These are phyloP conservation scores for Seiridium unicorne DNA, from an alignment of 2,329 filamentous ascomycete genomes.

Conservation along the genomic window DNA sequence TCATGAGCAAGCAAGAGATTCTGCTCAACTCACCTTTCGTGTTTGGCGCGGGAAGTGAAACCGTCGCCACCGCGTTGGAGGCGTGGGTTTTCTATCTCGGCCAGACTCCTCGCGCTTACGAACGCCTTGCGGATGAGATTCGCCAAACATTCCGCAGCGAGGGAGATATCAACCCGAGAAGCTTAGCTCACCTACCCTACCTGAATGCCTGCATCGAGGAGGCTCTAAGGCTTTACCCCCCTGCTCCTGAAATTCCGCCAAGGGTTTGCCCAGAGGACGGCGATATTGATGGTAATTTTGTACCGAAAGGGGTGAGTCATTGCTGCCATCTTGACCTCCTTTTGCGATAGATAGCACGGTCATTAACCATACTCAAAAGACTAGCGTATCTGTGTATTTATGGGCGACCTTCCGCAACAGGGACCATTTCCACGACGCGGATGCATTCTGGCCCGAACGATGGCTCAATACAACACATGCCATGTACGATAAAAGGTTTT, in stretches of 20 bases:
- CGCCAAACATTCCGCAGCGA: constrained; percentile 23
- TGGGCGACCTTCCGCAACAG: background rate
- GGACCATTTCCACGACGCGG: background rate
- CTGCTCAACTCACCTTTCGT: background rate
- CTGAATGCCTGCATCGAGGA: constrained; percentile 34
- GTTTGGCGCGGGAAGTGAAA: background rate
- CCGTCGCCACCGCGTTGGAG: constrained; percentile 34
- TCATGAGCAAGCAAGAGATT: background rate
- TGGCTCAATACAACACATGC: background rate
- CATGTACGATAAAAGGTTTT: background rate
- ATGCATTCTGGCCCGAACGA: background rate
- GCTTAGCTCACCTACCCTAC: constrained; percentile 26
- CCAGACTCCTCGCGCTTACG: background rate
- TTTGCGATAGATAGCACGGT: background rate
- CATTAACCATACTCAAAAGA: background rate
- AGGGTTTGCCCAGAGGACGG: background rate
- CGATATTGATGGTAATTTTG: background rate
- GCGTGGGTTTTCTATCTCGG: constrained; percentile 12
- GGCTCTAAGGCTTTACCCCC: constrained; percentile 25
- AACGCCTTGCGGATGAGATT: constrained; percentile 27
- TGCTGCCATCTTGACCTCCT: background rate
- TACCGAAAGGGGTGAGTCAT: background rate
- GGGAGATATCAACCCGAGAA: constrained; percentile 26
- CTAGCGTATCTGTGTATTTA: background rate
- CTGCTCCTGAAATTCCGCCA: background rate